These are phyloP conservation scores for Nicotiana obtusifolia DNA, from an alignment of 257 asterid species.

Conservation along the genomic window DNA sequence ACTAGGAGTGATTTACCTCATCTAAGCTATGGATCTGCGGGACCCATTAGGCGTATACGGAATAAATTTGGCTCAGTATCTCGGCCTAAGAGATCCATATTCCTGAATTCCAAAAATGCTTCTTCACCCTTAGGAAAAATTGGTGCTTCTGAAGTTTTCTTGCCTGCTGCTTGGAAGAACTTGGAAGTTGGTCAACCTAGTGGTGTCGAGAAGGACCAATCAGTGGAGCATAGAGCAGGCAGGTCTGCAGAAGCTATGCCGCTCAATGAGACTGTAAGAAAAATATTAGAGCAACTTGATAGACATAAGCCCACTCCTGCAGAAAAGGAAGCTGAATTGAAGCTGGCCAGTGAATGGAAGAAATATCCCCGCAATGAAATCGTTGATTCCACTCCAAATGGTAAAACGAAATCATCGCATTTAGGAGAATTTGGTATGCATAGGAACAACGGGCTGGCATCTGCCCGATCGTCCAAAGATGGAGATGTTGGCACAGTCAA, in stretches of 20 bases:
- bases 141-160: slow-evolving; percentile 32
- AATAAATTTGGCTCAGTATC: slow-evolving; percentile 64
- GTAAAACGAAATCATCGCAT: slow-evolving; percentile 23
- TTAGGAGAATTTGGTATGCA: slow-evolving; percentile 31
- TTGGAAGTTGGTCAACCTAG: slow-evolving; percentile 45
- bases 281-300: slow-evolving; percentile 65
- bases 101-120: slow-evolving; percentile 37
- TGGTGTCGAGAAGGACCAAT: slow-evolving; percentile 34
- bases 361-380: slow-evolving; percentile 33
- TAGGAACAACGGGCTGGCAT: slow-evolving; percentile 26
- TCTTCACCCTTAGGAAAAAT: slow-evolving; percentile 29
- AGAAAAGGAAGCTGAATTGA: slow-evolving; percentile 67
- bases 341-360: slow-evolving; percentile 54
- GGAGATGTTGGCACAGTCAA: slow-evolving; percentile 28
- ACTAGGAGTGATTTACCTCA: slow-evolving; percentile 37
- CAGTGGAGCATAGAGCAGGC: slow-evolving; percentile 24
- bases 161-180: slow-evolving; percentile 34
- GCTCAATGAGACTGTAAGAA: slow-evolving; percentile 32
- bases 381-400: slow-evolving; percentile 24
- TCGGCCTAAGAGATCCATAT: slow-evolving; percentile 63
- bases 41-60: slow-evolving; percentile 69
- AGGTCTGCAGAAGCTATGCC: slow-evolving; percentile 24
- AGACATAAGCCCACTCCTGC: slow-evolving; percentile 68
- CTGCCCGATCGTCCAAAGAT: slow-evolving; percentile 19
- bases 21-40: slow-evolving; percentile 61